Base-by-base conservation (phyloP, 495 filamentous ascomycete species). In the Eremomyces bilateralis region DNA sequence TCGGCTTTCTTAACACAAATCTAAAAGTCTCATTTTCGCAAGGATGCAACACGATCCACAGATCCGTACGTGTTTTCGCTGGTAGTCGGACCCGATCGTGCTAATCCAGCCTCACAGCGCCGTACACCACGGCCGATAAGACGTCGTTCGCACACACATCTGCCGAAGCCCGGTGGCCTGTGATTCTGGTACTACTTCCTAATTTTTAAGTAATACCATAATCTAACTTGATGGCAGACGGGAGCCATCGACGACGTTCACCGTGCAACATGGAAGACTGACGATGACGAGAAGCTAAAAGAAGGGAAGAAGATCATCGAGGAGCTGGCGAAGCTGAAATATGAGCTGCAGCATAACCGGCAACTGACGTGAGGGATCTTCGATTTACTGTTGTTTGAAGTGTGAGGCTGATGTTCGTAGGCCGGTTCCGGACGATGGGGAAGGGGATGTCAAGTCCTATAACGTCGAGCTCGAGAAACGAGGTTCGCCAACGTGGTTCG, bases 241-340 rank as follows among this genome's bases (percentile, higher is more conserved):
- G 71, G 81, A 53, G 83, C 78, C 19, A 93, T 97, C 51, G 85
- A 95, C 51, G 83, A 95, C 51, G 63, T 85, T 15, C 83, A 93
- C 55, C 76, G 76, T 3, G 65, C 76, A 15, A 71, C 81, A 0
- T 63, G 63, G 15, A 57, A 61, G 19, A 64, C 65, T 16, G 59
- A 61, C 10, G 69, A 79, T 21, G 50, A 65, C 1, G 69, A 67
- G 25, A 76, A 79, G 52, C 51, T 56, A 12, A 65, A 64, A 18
- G 88, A 97, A 46, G 88, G 88, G 40, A 93, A 92, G 57, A 58
- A 52, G 40, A 88, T 97, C 40, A 65, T 91, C 24, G 71, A 73
- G 51, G 67, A 75, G 35, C 60, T 97, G 1, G 75, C 77, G 11
- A 69, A 64, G 46, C 62, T 97, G 41, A 97, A 97, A 57, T 92